phyloP scores from a whole-genome alignment of 2,329 filamentous ascomycete species.

The Blumeria graminis region DNA sequence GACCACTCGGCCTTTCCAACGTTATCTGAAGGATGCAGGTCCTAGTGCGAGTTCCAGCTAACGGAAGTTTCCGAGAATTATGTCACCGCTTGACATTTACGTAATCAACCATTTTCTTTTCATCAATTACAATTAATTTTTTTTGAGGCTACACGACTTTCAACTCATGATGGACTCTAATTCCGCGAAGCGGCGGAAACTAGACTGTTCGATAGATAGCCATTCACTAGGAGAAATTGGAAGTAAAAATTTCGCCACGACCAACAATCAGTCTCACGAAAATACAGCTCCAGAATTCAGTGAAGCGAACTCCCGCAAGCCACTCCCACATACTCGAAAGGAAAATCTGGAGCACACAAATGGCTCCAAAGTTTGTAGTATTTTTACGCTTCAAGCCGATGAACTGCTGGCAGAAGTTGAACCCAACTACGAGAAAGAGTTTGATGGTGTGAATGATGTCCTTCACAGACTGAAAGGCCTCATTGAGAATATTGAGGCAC shows the following conservation, averaged over 20 bases:
- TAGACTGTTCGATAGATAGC: slow-evolving; percentile 8
- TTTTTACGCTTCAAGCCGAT: slow-evolving; percentile 44
- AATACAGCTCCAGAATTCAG: background rate
- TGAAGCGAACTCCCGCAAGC: background rate
- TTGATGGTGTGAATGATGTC: slow-evolving; percentile 25
- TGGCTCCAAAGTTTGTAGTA: slow-evolving; percentile 15
- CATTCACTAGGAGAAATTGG: slow-evolving; percentile 8
- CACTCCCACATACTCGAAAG: slow-evolving; percentile 18
- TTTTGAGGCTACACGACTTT: no score
- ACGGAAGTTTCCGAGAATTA: no score
- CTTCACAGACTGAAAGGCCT: slow-evolving; percentile 28
- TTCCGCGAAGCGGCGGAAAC: slow-evolving; percentile 15
- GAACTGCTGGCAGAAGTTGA: slow-evolving; percentile 33
- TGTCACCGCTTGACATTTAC: no score
- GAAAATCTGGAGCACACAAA: slow-evolving; percentile 28
- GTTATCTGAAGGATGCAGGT: no score
- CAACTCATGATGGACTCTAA: slow-evolving; percentile 7
- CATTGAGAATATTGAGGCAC: slow-evolving; percentile 30
- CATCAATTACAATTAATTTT: no score
- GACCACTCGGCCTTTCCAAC: no score
- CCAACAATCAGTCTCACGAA: background rate
- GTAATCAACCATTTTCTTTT: no score
- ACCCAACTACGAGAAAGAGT: slow-evolving; percentile 31
- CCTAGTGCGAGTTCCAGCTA: no score
- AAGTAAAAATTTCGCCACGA: background rate